These are phyloP conservation scores for Nitzschia putrida DNA, from an alignment of 108 stramenopile genomes.

Conservation along the genomic window DNA sequence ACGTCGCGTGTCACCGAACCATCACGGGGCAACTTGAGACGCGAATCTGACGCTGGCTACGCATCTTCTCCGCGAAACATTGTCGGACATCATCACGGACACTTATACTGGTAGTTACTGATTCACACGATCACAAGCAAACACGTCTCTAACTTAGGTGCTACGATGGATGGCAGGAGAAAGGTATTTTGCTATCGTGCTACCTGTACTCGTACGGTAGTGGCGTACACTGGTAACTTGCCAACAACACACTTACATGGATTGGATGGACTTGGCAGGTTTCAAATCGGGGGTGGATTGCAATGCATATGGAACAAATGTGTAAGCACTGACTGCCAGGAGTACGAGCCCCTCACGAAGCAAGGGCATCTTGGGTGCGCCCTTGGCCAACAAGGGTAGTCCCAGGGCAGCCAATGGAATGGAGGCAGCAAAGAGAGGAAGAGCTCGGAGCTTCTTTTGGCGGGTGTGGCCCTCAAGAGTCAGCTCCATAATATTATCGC, in stretches of 20 bases:
- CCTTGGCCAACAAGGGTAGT: not conserved
- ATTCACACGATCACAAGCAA: too few relatives aligned
- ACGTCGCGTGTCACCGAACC: too few relatives aligned
- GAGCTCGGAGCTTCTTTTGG: slow-evolving; percentile 18
- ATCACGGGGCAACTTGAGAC: too few relatives aligned
- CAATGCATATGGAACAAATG: slow-evolving; percentile 19
- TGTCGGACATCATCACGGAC: too few relatives aligned
- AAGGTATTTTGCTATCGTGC: too few relatives aligned
- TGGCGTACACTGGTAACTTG: too few relatives aligned
- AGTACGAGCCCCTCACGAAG: slow-evolving; percentile 19
- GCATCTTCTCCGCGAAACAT: too few relatives aligned
- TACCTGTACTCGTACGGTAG: too few relatives aligned
- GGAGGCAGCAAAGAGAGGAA: slow-evolving; percentile 19
- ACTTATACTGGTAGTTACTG: too few relatives aligned
- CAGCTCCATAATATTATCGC: slow-evolving; percentile 63
- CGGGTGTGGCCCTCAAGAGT: slow-evolving; percentile 43
- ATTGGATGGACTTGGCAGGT: slow-evolving; percentile 3
- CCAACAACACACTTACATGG: not conserved
- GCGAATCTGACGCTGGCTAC: too few relatives aligned
- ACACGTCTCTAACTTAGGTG: too few relatives aligned
- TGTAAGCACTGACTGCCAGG: slow-evolving; percentile 25
- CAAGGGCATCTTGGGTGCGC: not conserved
- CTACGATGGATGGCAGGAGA: too few relatives aligned
- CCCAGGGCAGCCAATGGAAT: slow-evolving; percentile 16
- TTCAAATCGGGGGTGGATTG: slow-evolving; percentile 7